Percentiles rank a stretch among this genome's conserved stretches.
phyloP scores from a whole-genome alignment of 345 rosid genomes.

The Cochlearia excelsa region DNA sequence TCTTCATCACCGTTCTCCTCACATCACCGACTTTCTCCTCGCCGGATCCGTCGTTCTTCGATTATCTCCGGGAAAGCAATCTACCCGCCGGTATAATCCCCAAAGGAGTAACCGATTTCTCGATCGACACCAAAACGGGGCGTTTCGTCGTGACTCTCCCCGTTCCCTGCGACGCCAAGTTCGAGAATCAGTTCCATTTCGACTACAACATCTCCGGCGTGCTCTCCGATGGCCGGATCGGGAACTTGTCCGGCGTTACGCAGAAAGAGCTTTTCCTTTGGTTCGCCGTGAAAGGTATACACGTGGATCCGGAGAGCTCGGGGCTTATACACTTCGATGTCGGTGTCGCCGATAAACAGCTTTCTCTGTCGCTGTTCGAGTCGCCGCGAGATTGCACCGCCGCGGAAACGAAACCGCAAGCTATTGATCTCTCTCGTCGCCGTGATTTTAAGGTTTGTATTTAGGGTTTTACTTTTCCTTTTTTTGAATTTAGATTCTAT shows the following conservation, averaged over 20 bases:
- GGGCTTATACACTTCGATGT: slow-evolving; percentile 80
- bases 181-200: slow-evolving; percentile 80
- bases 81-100: slow-evolving; percentile 80
- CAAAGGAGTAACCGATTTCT: slow-evolving; percentile 60
- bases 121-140: slow-evolving; percentile 50
- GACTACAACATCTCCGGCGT: slow-evolving; percentile 68
- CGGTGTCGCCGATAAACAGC: slow-evolving; percentile 76
- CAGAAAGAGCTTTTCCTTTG: slow-evolving; percentile 82
- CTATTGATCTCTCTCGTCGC: slow-evolving; percentile 1
- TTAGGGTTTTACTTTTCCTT: not conserved
- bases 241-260: slow-evolving; percentile 61
- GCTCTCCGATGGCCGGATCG: slow-evolving; percentile 58
- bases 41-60: slow-evolving; percentile 42
- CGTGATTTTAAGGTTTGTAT: slow-evolving; percentile 23
- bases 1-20: slow-evolving; percentile 1
- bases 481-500: too few species aligned
- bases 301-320: slow-evolving; percentile 67
- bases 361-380: slow-evolving; percentile 74
- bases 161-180: slow-evolving; percentile 70
- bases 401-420: slow-evolving; percentile 26
- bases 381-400: slow-evolving; percentile 77
- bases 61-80: slow-evolving; percentile 48
- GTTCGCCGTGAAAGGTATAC: slow-evolving; percentile 75
- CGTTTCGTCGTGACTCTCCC: slow-evolving; percentile 51
- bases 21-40: slow-evolving; percentile 19